phyloP scores from a whole-genome alignment of 306 rosid genomes.

The Macrotyloma uniflorum region DNA sequence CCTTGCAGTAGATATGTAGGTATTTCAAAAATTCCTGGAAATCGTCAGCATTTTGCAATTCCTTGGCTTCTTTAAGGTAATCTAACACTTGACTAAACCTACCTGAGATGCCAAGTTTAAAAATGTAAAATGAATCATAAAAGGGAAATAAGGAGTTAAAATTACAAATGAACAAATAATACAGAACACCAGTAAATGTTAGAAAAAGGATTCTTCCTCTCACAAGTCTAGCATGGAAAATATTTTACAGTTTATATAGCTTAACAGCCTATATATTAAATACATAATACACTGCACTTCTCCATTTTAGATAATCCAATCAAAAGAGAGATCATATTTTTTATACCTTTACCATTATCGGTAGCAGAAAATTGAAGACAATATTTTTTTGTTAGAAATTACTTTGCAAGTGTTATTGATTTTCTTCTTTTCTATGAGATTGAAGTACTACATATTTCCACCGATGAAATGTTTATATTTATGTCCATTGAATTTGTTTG shows the following conservation, averaged over 20 bases:
- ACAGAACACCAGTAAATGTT: conserved; percentile 16
- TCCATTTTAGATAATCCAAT: conserved; percentile 14
- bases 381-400: neutral
- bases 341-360: neutral
- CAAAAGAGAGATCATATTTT: neutral
- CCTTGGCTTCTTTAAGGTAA: conserved; percentile 86
- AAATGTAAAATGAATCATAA: neutral
- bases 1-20: conserved; percentile 87
- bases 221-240: too few species aligned
- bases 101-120: too few species aligned
- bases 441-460: conserved; percentile 1
- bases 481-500: conserved; percentile 2
- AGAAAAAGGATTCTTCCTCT: too few species aligned
- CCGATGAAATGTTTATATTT: conserved; percentile 10
- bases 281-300: neutral
- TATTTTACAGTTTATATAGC: neutral
- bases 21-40: conserved; percentile 95
- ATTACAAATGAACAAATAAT: conserved; percentile 17
- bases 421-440: neutral
- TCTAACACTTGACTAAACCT: conserved; percentile 69
- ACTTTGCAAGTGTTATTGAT: neutral
- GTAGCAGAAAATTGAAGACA: conserved; percentile 21
- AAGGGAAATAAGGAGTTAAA: conserved; percentile 5
- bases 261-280: conserved; percentile 15
- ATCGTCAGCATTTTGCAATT: conserved; percentile 68